These are phyloP conservation scores for Capsicum chinense DNA, from an alignment of 257 asterid genomes.

Conservation along the genomic window DNA sequence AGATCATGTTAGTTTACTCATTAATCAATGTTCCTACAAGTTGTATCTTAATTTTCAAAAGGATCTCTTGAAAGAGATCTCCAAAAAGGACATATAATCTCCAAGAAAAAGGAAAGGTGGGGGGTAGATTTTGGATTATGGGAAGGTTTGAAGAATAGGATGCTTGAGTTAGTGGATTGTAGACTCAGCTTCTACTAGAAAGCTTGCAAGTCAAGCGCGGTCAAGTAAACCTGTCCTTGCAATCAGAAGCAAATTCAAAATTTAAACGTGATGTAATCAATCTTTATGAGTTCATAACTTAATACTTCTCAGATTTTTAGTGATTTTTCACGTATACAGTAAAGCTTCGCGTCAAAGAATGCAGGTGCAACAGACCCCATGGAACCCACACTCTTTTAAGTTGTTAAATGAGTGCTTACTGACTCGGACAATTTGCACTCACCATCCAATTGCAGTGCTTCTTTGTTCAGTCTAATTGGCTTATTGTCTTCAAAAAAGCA, in stretches of 20 bases:
- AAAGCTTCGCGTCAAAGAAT: neutral
- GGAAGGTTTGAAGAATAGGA: constrained; percentile 34
- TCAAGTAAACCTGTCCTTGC: neutral
- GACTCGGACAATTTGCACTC: constrained; percentile 42
- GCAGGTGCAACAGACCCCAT: neutral
- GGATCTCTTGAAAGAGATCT: constrained; percentile 39
- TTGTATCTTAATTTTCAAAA: constrained; percentile 39
- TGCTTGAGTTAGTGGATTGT: constrained; percentile 51
- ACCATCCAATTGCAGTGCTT: constrained; percentile 34
- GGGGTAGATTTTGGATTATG: constrained; percentile 14
- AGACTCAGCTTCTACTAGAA: constrained; percentile 51
- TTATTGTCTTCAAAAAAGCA: neutral
- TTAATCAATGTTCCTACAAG: constrained; percentile 31
- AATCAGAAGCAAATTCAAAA: neutral
- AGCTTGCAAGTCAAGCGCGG: constrained; percentile 25
- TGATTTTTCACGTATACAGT: neutral
- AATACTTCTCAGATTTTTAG: neutral
- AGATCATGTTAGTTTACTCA: constrained; percentile 39
- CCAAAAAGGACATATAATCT: constrained; percentile 21
- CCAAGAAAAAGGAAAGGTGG: constrained; percentile 27
- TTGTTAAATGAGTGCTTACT: constrained; percentile 42
- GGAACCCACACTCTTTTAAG: neutral
- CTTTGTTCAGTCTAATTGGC: constrained; percentile 11
- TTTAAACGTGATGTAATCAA: neutral
- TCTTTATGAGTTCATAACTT: neutral